Conservation (phyloP, 2,329 filamentous ascomycete species). For the Penicillium sp. region DNA sequence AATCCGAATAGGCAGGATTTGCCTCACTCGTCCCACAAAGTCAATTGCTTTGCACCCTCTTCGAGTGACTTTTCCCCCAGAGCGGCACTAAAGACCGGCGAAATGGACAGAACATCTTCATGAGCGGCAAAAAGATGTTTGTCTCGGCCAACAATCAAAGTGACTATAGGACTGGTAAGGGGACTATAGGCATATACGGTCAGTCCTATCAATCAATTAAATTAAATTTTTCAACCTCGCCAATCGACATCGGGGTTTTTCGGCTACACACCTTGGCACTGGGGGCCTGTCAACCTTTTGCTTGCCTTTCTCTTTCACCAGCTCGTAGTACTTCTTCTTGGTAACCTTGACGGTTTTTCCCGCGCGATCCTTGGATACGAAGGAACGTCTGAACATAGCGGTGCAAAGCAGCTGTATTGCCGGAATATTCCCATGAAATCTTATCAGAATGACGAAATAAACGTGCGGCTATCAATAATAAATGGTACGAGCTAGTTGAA, state of each 20-base stretch:
- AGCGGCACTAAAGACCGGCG: constrained; percentile 75
- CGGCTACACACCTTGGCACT: constrained; percentile 47
- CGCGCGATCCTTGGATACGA: constrained; percentile 78
- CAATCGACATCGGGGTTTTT: background rate
- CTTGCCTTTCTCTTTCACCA: constrained; percentile 82
- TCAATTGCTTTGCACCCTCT: constrained; percentile 68
- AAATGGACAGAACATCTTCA: constrained; percentile 84
- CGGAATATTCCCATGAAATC: constrained; percentile 45
- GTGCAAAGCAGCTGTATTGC: constrained; percentile 29
- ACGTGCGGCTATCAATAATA: constrained; percentile 40
- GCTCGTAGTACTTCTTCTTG: constrained; percentile 75
- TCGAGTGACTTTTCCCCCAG: constrained; percentile 72
- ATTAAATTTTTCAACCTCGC: too few relatives aligned
- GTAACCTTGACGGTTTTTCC: constrained; percentile 79
- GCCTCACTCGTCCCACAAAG: constrained; percentile 64
- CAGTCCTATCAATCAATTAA: background rate
- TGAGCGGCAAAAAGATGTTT: constrained; percentile 91
- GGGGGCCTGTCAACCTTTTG: constrained; percentile 68
- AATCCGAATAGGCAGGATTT: background rate
- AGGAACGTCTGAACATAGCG: constrained; percentile 91
- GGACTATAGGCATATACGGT: constrained; percentile 35
- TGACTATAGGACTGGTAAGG: constrained; percentile 74
- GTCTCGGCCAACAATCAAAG: constrained; percentile 78
- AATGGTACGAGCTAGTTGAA: constrained; percentile 40
- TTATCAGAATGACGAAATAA: constrained; percentile 44